phyloP scores from a whole-genome alignment of 768 basidiomycete species.

The Leccinum imitatum region DNA sequence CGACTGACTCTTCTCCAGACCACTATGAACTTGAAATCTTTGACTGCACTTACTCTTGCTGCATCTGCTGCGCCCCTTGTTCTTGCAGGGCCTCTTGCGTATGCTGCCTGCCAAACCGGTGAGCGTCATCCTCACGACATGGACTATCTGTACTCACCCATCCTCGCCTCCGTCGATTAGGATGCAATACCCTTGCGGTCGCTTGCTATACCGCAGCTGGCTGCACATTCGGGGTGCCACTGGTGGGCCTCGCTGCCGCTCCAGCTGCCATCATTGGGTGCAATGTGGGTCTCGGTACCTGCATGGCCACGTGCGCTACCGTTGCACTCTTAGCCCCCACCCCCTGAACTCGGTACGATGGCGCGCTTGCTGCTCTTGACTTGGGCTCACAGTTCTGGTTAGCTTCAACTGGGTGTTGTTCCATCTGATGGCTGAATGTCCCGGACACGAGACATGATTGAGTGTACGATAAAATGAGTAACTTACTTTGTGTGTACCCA shows the following conservation, averaged over 20 bases:
- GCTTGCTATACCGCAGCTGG: conserved; percentile 27
- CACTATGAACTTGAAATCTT: conserved; percentile 28
- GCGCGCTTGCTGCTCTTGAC: not conserved
- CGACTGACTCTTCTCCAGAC: not conserved
- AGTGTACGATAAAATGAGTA: not conserved
- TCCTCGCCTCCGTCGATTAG: conserved; percentile 5
- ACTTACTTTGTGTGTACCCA: not conserved
- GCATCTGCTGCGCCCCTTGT: conserved; percentile 11
- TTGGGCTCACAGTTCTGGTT: not conserved
- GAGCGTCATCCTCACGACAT: not conserved
- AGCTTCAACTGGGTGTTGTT: not conserved
- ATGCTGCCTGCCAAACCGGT: conserved; percentile 30
- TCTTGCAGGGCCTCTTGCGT: conserved; percentile 20
- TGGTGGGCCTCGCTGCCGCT: conserved; percentile 1
- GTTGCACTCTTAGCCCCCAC: conserved; percentile 22
- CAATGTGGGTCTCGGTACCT: conserved; percentile 20
- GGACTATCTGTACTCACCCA: not conserved
- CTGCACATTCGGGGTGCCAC: conserved; percentile 23
- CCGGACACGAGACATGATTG: not conserved
- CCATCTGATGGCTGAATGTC: not conserved
- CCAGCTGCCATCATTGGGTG: conserved; percentile 26
- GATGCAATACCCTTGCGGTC: conserved; percentile 24
- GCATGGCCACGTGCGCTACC: conserved; percentile 6
- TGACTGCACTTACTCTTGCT: conserved; percentile 19
- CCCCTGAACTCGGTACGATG: conserved; percentile 10